Base-by-base conservation (phyloP, 2,329 filamentous ascomycete species). In the Arthrobotrys entomopaga region DNA sequence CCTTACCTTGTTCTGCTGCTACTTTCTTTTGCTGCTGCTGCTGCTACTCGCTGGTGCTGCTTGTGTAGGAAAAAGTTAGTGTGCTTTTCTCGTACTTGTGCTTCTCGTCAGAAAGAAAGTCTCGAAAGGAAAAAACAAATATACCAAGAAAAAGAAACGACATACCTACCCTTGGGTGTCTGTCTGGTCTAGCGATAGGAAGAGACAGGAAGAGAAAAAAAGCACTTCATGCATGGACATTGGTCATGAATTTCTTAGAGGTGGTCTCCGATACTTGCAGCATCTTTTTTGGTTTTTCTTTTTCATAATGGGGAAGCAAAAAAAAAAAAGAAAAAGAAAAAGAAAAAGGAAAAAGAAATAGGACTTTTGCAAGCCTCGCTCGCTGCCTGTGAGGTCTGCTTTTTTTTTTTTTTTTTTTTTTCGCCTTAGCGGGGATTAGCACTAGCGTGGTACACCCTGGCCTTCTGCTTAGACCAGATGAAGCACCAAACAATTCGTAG, bases 401-500 rank as follows among this genome's bases (percentile, higher is more conserved):
- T 46, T 38, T 15, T 61, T 61, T 38, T 50, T 61, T n/a, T 61
- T 48, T 50, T 61, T 50, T 38, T 42, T 22, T 53, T 65, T 72
- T n/a, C n/a, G n/a, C n/a, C n/a, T n/a, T n/a, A n/a, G 60, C 59
- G 67, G 59, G 60, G 60, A 65, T 64, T 65, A 60, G 19, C 59
- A 53, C 54, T 65, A 72, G 59, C 49, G 65, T 56, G 42, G 53
- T 59, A 56, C 50, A 72, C 67, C 67, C 67, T 72, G 67, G 59
- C 66, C 34, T 26, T 65, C 24, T 50, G 24, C 53, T 59, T 29
- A 26, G 43, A 15, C 48, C 29, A 49, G 49, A 64, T 48, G 64
- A 67, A 34, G 29, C 29, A 34, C 29, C 29, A 34, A 67, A 38
- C 34, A 67, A 22, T 13, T 16, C 19, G 20, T 56, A 42, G 52